Conservation (phyloP, 768 basidiomycete species). For the Sarcodon aspratus region DNA sequence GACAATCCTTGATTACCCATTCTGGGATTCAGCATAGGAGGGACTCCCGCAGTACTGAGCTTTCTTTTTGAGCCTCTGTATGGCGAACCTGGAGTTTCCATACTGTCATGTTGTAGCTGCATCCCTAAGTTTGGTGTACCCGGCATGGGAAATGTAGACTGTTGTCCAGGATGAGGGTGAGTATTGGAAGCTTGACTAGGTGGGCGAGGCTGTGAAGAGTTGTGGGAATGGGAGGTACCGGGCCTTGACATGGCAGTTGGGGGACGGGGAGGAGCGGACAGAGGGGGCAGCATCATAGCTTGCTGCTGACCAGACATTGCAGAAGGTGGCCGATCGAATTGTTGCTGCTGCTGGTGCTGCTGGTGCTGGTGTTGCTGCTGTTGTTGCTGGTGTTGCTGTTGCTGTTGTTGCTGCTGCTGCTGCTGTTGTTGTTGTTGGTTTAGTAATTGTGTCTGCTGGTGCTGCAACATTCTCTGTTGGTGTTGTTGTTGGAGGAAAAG, state of each 20-base stretch:
- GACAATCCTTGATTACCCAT: slow-evolving; percentile 3
- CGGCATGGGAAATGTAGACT: slow-evolving; percentile 1
- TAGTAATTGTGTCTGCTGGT: slow-evolving; percentile 1
- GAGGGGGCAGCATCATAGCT: not conserved
- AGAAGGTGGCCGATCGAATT: slow-evolving; percentile 2
- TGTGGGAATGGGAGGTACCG: slow-evolving; percentile 11
- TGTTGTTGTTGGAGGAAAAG: slow-evolving; percentile 1
- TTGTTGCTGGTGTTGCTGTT: slow-evolving; percentile 14
- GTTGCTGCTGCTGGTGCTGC: slow-evolving; percentile 7
- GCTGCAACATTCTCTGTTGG: slow-evolving; percentile 1
- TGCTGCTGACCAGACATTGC: slow-evolving; percentile 12
- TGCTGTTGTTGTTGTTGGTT: slow-evolving; percentile 9
- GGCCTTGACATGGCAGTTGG: slow-evolving; percentile 13
- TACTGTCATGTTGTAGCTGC: slow-evolving; percentile 8
- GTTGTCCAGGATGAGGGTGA: slow-evolving; percentile 6
- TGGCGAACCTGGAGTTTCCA: slow-evolving; percentile 6
- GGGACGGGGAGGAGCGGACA: slow-evolving; percentile 6
- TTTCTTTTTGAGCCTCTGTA: slow-evolving; percentile 10
- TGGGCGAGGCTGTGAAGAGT: slow-evolving; percentile 2
- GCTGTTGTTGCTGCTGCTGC: slow-evolving; percentile 8
- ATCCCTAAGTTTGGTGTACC: slow-evolving; percentile 9
- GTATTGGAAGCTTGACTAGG: slow-evolving; percentile 1
- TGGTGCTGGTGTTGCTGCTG: slow-evolving; percentile 10
- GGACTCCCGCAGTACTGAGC: slow-evolving; percentile 6
- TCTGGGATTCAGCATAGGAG: not conserved